Evolutionary conservation across 179 eudicot genomes (phyloP).

Genomic region (Corrigiola litoralis): DNA sequence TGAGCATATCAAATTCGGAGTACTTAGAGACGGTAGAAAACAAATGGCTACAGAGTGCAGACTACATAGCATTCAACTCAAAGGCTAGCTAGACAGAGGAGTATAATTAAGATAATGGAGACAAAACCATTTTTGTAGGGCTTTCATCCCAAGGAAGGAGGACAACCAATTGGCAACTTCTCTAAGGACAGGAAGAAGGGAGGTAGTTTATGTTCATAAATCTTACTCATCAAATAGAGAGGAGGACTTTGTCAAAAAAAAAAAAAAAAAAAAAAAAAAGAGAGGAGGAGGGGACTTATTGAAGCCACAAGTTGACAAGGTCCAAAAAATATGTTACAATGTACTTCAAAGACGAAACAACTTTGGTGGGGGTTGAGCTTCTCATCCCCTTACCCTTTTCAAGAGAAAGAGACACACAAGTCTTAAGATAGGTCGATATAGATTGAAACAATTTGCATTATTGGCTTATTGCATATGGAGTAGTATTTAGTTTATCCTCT

Average conservation of each 20-base stretch:
- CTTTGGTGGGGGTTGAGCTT: slow-evolving; percentile 17
- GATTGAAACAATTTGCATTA: background rate
- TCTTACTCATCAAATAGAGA: no score
- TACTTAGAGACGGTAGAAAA: slow-evolving; percentile 6
- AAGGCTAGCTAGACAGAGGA: slow-evolving; percentile 3
- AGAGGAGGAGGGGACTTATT: slow-evolving; percentile 10
- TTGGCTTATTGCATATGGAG: no score
- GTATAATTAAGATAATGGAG: slow-evolving; percentile 13
- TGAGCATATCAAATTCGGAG: background rate
- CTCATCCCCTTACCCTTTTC: slow-evolving; percentile 17
- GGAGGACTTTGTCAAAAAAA: no score
- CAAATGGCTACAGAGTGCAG: slow-evolving; percentile 7
- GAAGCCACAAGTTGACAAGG: slow-evolving; percentile 22
- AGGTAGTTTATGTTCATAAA: slow-evolving; percentile 18
- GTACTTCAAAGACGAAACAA: slow-evolving; percentile 21
- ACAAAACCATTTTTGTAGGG: slow-evolving; percentile 20
- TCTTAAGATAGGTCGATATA: slow-evolving; percentile 3
- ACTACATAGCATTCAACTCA: slow-evolving; percentile 8
- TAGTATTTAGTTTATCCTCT: background rate
- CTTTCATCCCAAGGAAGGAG: slow-evolving; percentile 26
- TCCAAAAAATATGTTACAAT: slow-evolving; percentile 8
- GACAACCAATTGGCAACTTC: slow-evolving; percentile 20
- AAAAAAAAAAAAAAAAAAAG: no score
- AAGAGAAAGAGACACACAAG: slow-evolving; percentile 23
- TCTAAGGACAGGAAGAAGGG: slow-evolving; percentile 6